These are phyloP conservation scores for Elongisporangium anandrum DNA, from an alignment of 352 stramenopile species.

Conservation along the genomic window DNA sequence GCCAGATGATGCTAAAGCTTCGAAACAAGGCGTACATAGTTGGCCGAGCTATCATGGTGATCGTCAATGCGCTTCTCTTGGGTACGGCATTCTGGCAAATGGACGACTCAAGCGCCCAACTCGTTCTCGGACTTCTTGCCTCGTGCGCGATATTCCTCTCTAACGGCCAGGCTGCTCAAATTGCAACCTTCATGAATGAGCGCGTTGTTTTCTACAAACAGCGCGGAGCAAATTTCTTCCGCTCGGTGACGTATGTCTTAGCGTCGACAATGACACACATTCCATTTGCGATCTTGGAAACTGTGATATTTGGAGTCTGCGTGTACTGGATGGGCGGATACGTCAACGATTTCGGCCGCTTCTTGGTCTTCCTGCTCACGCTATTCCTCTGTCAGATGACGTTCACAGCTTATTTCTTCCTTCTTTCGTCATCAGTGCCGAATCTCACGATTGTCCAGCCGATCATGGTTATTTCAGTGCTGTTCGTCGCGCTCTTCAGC, in stretches of 20 bases:
- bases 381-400: slow-evolving; percentile 65
- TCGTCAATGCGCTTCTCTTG: slow-evolving; percentile 63
- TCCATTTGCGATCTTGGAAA: slow-evolving; percentile 59
- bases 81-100: slow-evolving; percentile 66
- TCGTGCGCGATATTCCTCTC: slow-evolving; percentile 84
- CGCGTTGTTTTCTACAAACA: slow-evolving; percentile 88
- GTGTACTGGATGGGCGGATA: slow-evolving; percentile 90
- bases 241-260: slow-evolving; percentile 81
- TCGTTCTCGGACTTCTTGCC: slow-evolving; percentile 86
- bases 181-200: slow-evolving; percentile 74
- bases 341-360: slow-evolving; percentile 26
- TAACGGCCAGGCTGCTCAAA: slow-evolving; percentile 70
- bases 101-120: slow-evolving; percentile 40
- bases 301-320: slow-evolving; percentile 75
- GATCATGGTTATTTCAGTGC: slow-evolving; percentile 47
- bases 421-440: slow-evolving; percentile 38
- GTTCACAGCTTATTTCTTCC: slow-evolving; percentile 76
- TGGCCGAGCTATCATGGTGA: slow-evolving; percentile 43
- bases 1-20: slow-evolving; percentile 61
- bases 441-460: slow-evolving; percentile 57
- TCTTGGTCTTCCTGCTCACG: slow-evolving; percentile 55
- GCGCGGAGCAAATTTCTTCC: slow-evolving; percentile 84
- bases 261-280: slow-evolving; percentile 40
- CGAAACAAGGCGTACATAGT: slow-evolving; percentile 50
- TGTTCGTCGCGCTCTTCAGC: slow-evolving; percentile 63